These are phyloP conservation scores for Teratosphaeria zuluensis DNA, from an alignment of 2,329 filamentous ascomycete genomes.

Conservation along the genomic window DNA sequence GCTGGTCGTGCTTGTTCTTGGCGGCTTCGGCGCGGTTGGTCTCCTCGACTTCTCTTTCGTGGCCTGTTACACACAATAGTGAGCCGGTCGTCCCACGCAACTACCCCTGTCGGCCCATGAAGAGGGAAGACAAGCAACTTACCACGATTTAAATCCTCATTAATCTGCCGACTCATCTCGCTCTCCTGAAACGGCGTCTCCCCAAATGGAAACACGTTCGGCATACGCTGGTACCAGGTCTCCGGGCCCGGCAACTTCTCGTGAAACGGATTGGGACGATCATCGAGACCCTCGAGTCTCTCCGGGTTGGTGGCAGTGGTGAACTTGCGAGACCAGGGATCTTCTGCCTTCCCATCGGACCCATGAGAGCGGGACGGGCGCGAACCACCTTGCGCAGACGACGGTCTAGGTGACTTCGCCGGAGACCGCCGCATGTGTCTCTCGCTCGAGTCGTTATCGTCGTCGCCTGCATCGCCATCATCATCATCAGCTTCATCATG, in stretches of 20 bases:
- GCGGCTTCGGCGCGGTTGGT: too few species aligned
- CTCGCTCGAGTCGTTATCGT: too few species aligned
- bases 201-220: conserved; percentile 21
- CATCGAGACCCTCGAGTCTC: neutral
- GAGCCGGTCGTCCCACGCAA: too few species aligned
- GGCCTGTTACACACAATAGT: too few species aligned
- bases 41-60: neutral
- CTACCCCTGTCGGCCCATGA: too few species aligned
- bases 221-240: conserved; percentile 22
- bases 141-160: conserved; percentile 19
- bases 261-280: conserved; percentile 16
- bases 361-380: too few species aligned
- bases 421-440: too few species aligned
- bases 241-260: conserved; percentile 19
- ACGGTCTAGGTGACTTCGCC: neutral
- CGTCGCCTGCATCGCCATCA: too few species aligned
- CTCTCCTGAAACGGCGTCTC: conserved; percentile 22
- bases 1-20: neutral
- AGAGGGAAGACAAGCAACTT: conserved; percentile 5
- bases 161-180: conserved; percentile 18
- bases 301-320: neutral
- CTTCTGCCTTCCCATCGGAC: too few species aligned
- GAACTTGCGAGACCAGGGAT: neutral
- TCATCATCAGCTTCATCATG: too few species aligned
- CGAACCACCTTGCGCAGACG: too few species aligned